Conservation (phyloP, 805 yeast genomes). For the Candida incommunis region DNA sequence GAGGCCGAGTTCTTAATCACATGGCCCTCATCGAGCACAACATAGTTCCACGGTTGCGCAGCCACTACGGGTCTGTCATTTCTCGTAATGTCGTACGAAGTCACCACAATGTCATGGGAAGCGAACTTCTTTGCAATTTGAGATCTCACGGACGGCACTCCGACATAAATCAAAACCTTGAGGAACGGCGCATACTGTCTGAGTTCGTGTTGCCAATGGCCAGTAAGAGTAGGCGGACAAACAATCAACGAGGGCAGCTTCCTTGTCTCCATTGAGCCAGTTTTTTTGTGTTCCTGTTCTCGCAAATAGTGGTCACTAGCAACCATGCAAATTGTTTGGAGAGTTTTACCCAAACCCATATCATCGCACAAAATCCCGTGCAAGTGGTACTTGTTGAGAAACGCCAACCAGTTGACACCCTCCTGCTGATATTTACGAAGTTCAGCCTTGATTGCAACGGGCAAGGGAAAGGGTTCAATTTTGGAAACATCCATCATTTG, state of each 20-base stretch:
- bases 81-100: slow-evolving; percentile 92
- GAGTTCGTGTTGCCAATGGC: slow-evolving; percentile 97
- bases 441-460: slow-evolving; percentile 85
- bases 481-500: slow-evolving; percentile 97
- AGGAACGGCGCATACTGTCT: slow-evolving; percentile 80
- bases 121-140: slow-evolving; percentile 38
- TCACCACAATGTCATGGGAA: slow-evolving; percentile 71
- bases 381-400: slow-evolving; percentile 81
- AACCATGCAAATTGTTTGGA: slow-evolving; percentile 93
- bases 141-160: slow-evolving; percentile 67
- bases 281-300: slow-evolving; percentile 46
- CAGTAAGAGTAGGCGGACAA: slow-evolving; percentile 96
- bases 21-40: slow-evolving; percentile 96
- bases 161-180: slow-evolving; percentile 76
- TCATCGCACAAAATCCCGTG: slow-evolving; percentile 98
- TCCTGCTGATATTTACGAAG: slow-evolving; percentile 93
- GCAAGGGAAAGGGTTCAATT: slow-evolving; percentile 74
- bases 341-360: slow-evolving; percentile 97
- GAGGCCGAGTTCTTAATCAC: slow-evolving; percentile 86
- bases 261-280: slow-evolving; percentile 51
- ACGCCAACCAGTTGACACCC: slow-evolving; percentile 97
- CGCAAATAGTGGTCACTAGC: slow-evolving; percentile 90
- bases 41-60: slow-evolving; percentile 66
- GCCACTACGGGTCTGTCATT: slow-evolving; percentile 64
- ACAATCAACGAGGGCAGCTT: slow-evolving; percentile 73